Conservation (phyloP, 1,284 basidiomycete genomes). For the Trametes sp. region DNA sequence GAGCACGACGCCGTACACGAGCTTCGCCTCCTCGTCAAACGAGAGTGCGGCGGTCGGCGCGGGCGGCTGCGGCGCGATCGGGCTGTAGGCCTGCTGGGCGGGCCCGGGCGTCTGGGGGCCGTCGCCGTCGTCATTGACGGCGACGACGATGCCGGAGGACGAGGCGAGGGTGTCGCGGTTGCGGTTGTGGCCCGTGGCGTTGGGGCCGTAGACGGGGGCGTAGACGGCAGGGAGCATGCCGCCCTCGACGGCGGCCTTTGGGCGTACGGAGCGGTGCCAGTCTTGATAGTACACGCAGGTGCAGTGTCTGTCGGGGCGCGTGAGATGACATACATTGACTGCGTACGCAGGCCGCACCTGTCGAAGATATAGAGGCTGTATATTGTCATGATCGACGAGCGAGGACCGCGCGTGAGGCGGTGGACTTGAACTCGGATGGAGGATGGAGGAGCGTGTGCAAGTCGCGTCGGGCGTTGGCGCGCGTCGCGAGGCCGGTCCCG, state of each 20-base stretch:
- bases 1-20: conserved; percentile 95
- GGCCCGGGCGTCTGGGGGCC: conserved; percentile 46
- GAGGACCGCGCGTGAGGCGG: no score
- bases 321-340: neutral
- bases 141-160: conserved; percentile 71
- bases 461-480: neutral
- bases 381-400: conserved; percentile 73
- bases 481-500: neutral
- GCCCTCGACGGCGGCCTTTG: conserved; percentile 74
- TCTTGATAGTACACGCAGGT: conserved; percentile 93
- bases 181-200: conserved; percentile 48
- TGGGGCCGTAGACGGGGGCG: conserved; percentile 60
- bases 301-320: conserved; percentile 71
- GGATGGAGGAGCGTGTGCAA: neutral
- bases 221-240: conserved; percentile 81
- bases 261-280: conserved; percentile 84
- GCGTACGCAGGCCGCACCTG: conserved; percentile 55
- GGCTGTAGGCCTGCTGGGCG: conserved; percentile 46
- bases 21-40: conserved; percentile 97
- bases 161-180: conserved; percentile 70
- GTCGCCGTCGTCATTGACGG: conserved; percentile 58
- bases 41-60: conserved; percentile 63
- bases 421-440: neutral
- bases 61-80: conserved; percentile 36
- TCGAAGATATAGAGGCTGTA: conserved; percentile 92